A percentile compares a stretch with the other conserved stretches of the same genome.
These are phyloP conservation scores for Musa acuminata DNA, from an alignment of 176 grass and related monocot genomes.

Conservation along the genomic window DNA sequence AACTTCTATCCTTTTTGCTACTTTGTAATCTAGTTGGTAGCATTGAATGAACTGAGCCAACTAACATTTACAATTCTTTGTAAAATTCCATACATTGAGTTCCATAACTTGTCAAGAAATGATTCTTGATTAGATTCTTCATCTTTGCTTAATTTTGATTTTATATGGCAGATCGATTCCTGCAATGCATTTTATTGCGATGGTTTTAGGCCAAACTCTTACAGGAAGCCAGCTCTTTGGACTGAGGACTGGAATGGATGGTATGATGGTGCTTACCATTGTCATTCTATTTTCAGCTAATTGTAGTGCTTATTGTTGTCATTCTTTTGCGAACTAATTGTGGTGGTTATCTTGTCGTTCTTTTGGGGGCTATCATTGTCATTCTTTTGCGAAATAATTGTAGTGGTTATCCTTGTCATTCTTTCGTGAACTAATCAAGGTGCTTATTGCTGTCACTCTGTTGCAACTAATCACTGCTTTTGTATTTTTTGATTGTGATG, in stretches of 20 bases:
- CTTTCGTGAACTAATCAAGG: too few species aligned
- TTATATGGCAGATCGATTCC: slow-evolving; percentile 49
- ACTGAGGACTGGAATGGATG: slow-evolving; percentile 99
- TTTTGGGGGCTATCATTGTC: too few species aligned
- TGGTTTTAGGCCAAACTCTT: slow-evolving; percentile 77
- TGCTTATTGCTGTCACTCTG: too few species aligned
- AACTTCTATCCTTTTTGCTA: neutral
- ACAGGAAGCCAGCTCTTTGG: slow-evolving; percentile 69
- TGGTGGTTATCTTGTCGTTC: too few species aligned
- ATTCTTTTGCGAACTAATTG: neutral
- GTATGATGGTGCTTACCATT: slow-evolving; percentile 31
- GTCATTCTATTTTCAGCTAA: neutral
- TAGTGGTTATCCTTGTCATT: too few species aligned
- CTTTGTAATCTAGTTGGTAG: neutral
- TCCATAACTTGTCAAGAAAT: neutral
- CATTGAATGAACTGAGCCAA: too few species aligned
- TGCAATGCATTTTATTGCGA: slow-evolving; percentile 98
- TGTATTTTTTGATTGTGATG: too few species aligned
- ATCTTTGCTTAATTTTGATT: slow-evolving; percentile 16
- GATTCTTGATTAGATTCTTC: slow-evolving; percentile 11
- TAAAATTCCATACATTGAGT: neutral
- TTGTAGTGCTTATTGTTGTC: neutral
- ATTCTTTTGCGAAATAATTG: too few species aligned
- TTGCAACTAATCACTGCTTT: too few species aligned
- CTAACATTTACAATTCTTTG: neutral